Evolutionary conservation across 768 basidiomycete species (phyloP).

Genomic region (Russula sp.): DNA sequence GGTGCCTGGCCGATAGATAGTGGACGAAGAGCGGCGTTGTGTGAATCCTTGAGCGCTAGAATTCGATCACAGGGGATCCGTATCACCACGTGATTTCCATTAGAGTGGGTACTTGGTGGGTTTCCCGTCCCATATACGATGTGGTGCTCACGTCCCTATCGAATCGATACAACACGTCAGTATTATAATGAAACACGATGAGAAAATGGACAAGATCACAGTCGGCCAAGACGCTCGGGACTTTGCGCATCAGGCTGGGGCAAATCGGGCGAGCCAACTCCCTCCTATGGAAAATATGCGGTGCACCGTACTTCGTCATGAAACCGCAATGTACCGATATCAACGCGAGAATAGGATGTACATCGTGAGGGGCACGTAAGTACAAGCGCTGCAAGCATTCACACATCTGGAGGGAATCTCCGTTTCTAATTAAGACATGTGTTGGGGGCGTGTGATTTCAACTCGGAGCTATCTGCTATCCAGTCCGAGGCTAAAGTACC

Average conservation of each 20-base stretch:
- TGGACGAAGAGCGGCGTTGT: conserved; percentile 8
- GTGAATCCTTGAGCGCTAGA: conserved; percentile 1
- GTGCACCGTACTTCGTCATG: neutral
- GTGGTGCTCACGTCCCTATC: neutral
- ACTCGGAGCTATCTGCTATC: neutral
- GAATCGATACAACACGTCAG: neutral
- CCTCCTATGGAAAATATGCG: neutral
- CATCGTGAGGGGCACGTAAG: neutral
- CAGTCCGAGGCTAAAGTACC: neutral
- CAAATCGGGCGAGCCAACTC: neutral
- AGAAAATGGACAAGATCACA: neutral
- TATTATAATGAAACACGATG: neutral
- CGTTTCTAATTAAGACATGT: neutral
- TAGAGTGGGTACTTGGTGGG: neutral
- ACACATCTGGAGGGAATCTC: neutral
- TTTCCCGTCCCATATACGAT: neutral
- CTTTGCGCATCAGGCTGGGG: neutral
- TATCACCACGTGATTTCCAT: conserved; percentile 10
- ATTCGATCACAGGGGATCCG: neutral
- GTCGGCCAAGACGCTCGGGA: neutral
- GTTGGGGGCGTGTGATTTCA: neutral
- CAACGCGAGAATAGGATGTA: conserved; percentile 2
- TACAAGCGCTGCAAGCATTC: neutral
- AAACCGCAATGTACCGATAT: neutral
- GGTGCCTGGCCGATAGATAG: conserved; percentile 14